Percentiles rank a stretch among this genome's conserved stretches.
Evolutionary conservation across 2,329 filamentous ascomycete genomes (phyloP).

Genomic region (Tolypocladium pustulatum): DNA sequence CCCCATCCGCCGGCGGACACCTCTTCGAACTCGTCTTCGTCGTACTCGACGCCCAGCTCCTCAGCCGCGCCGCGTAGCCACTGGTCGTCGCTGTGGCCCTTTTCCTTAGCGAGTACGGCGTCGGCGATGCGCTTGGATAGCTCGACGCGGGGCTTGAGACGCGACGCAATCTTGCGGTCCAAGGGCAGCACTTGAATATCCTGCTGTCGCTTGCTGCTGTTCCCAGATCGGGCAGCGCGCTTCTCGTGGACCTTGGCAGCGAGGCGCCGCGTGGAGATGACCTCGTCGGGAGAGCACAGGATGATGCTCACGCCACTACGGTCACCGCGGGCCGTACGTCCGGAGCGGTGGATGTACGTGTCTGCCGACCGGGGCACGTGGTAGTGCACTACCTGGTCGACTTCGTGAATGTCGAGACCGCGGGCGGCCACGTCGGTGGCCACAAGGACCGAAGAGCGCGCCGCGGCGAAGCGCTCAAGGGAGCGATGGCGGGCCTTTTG

Average conservation of each 20-base stretch:
- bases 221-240: conserved; percentile 33
- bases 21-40: conserved; percentile 79
- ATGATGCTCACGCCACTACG: conserved; percentile 72
- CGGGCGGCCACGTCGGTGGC: conserved; percentile 91
- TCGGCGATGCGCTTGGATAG: conserved; percentile 86
- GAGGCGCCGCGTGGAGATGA: conserved; percentile 70
- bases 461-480: conserved; percentile 74
- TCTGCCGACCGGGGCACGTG: conserved; percentile 88
- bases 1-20: conserved; percentile 53
- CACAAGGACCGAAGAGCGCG: conserved; percentile 61
- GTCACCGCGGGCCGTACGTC: conserved; percentile 79
- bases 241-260: conserved; percentile 77
- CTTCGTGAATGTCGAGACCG: conserved; percentile 83
- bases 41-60: conserved; percentile 88
- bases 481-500: conserved; percentile 93
- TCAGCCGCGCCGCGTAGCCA: conserved; percentile 80
- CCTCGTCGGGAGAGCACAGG: conserved; percentile 85
- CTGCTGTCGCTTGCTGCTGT: conserved; percentile 30
- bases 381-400: conserved; percentile 89
- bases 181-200: conserved; percentile 74
- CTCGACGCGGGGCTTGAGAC: conserved; percentile 65
- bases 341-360: conserved; percentile 90
- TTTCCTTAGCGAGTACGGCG: conserved; percentile 74
- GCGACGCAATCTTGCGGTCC: conserved; percentile 66
- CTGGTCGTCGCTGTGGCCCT: conserved; percentile 70